Conservation (phyloP, 345 rosid species). For the Arabidopsis suecica region DNA sequence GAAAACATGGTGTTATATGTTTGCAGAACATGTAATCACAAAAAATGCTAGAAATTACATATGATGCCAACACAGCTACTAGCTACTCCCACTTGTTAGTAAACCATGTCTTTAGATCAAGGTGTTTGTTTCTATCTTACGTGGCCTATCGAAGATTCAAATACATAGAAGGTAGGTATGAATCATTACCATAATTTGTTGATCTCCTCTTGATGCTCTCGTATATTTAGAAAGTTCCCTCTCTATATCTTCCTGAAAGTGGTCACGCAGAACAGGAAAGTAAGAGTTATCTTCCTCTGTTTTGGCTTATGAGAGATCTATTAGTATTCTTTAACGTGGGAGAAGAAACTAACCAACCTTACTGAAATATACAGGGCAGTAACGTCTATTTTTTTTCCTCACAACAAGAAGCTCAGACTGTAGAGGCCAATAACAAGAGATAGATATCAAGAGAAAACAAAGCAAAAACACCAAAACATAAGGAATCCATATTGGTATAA, state of each 20-base stretch:
- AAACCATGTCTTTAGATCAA: not conserved
- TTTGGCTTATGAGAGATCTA: slow-evolving; percentile 5
- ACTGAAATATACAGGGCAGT: slow-evolving; percentile 89
- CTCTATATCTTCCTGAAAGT: slow-evolving; percentile 82
- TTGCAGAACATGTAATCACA: not conserved
- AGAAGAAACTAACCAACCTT: slow-evolving; percentile 75
- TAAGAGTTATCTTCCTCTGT: not conserved
- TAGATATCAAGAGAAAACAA: not conserved
- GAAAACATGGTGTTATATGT: not conserved
- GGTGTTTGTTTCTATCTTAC: not conserved
- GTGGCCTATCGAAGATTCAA: not conserved
- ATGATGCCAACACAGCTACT: not conserved
- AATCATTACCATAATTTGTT: slow-evolving; percentile 78
- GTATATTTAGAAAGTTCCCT: slow-evolving; percentile 79
- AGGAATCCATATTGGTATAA: not conserved
- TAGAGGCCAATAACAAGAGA: slow-evolving; percentile 27
- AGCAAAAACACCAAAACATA: slow-evolving; percentile 10
- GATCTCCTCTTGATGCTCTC: slow-evolving; percentile 77
- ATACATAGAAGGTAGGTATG: not conserved
- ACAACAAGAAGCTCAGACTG: slow-evolving; percentile 95
- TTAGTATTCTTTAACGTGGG: not conserved
- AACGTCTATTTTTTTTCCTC: slow-evolving; percentile 80
- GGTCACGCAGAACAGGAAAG: not conserved
- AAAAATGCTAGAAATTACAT: not conserved
- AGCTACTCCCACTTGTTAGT: slow-evolving; percentile 7